phyloP scores from a whole-genome alignment of 495 filamentous ascomycete species.

The Coniosporium apollinis region DNA sequence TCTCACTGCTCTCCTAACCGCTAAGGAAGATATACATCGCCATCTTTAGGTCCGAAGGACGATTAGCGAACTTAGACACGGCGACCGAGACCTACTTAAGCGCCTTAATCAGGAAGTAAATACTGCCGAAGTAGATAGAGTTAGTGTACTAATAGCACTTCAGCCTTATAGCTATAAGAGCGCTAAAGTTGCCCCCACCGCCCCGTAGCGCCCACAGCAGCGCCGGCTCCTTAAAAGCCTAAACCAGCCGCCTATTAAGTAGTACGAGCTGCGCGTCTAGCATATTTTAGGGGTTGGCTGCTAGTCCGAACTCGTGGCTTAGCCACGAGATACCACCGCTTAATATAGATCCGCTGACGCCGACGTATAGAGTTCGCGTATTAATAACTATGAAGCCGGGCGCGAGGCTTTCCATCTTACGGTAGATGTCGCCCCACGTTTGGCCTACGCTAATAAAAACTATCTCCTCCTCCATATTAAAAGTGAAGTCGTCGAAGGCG shows the following conservation, averaged over 20 bases:
- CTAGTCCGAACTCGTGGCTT: conserved; percentile 16
- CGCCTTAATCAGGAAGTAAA: conserved; percentile 9
- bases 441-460: conserved; percentile 16
- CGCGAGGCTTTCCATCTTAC: conserved; percentile 13
- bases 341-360: conserved; percentile 15
- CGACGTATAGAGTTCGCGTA: conserved; percentile 15
- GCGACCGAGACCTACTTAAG: conserved; percentile 9
- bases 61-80: conserved; percentile 8
- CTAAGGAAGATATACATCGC: conserved; percentile 17
- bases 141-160: conserved; percentile 12
- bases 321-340: conserved; percentile 20
- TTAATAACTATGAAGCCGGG: conserved; percentile 16
- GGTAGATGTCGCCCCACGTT: conserved; percentile 14
- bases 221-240: conserved; percentile 18
- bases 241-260: conserved; percentile 12
- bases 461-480: conserved; percentile 10
- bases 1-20: too few relatives aligned
- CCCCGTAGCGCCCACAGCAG: conserved; percentile 20
- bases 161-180: conserved; percentile 15
- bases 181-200: conserved; percentile 16
- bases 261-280: conserved; percentile 19
- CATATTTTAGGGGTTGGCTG: conserved; percentile 19
- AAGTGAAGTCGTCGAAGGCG: conserved; percentile 16
- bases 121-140: conserved; percentile 11
- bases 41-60: conserved; percentile 13